A percentile compares a stretch with the other conserved stretches of the same genome.
Conservation (phyloP, 352 stramenopile genomes). For the Phytophthora chlamydospora region DNA sequence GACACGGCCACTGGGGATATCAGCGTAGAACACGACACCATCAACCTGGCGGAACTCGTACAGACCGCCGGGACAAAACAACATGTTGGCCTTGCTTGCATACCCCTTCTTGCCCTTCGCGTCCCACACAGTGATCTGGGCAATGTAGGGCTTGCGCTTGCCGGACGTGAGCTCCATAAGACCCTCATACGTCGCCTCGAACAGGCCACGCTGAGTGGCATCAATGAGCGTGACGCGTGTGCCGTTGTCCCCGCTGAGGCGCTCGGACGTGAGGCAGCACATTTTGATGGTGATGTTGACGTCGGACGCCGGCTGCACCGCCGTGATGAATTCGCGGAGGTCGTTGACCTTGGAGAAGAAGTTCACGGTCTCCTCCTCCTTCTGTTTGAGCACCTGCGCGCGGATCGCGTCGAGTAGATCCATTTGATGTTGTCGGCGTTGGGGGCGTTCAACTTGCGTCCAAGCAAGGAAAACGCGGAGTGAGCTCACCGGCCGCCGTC, state of each 20-base stretch:
- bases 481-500: no score
- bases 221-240: background rate
- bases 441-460: no score
- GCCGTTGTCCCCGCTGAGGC: constrained; percentile 1
- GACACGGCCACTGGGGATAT: background rate
- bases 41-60: constrained; percentile 2
- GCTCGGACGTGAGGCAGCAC: constrained; percentile 5
- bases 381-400: no score
- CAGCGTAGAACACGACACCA: background rate
- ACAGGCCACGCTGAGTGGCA: background rate
- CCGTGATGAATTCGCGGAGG: no score
- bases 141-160: background rate
- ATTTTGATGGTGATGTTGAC: background rate
- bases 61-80: background rate
- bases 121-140: constrained; percentile 2
- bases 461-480: no score
- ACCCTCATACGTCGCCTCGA: background rate
- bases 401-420: no score
- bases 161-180: background rate
- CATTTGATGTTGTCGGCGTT: no score
- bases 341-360: no score
- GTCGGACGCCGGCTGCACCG: background rate
- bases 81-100: background rate
- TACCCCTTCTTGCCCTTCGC: constrained; percentile 1
- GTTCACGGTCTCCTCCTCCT: no score